Evolutionary conservation across 169 alveolate species (phyloP), one percentile per base, ranked within the genome.

Genomic region (Theileria orientalis): DNA sequence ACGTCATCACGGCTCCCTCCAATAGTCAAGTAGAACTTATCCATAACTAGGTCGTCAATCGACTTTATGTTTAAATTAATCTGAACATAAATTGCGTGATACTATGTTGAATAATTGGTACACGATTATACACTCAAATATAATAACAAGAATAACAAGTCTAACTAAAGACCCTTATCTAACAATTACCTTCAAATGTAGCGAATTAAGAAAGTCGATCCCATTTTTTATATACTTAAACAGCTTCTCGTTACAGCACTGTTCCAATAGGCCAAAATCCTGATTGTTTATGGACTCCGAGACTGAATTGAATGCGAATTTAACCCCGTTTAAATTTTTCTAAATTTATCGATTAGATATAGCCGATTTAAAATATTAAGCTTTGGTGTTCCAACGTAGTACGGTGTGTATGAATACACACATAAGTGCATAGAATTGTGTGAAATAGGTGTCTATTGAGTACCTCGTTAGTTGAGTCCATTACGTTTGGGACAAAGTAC

Each of bases 1-100:
- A 25, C 37, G 61, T 64, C 71, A 1, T 60, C 76, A 27, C 84
- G 84, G 42, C 56, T 59, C 16, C 84, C 84, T 6, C 84, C 84
- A 27, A 74, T 74, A 7, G 84, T 74, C 49, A 74, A 32, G 49
- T 41, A 37, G 63, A 74, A 74, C 5, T n/a, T 32, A 32, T 74
- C 84, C 70, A 74, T 21, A 7, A 41, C 52, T 0, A 52, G 41
- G 5, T 40, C 62, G 44, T 74, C 56, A 5, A 74, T 30, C 1
- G 29, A 40, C 3, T 33, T 37, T 6, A 56, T 67, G 1, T 51
- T 49, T 8, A 56, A 62, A 0, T 66, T 40, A 13, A 74, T 51
- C 84, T 74, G 63, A 7, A 27, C 54, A 19, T n/a, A n/a, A n/a
- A n/a, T n/a, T n/a, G n/a, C n/a, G n/a, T n/a, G n/a, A n/a, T 2